A percentile compares a stretch with the other conserved stretches of the same genome.
Conservation (phyloP, 495 filamentous ascomycete species). For the Tetracladium marchalianum region DNA sequence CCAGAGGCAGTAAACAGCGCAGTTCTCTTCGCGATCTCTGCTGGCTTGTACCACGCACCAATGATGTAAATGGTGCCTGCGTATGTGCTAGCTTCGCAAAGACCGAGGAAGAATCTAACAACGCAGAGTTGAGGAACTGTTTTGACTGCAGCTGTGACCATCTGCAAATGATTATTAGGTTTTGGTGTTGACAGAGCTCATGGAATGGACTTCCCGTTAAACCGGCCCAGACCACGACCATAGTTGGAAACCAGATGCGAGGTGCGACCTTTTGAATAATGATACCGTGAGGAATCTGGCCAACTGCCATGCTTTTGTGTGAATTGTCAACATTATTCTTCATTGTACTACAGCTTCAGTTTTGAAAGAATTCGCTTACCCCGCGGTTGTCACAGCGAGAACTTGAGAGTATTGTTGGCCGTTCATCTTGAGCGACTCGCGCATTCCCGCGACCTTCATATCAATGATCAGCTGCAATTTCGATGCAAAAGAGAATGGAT, state of each 20-base stretch:
- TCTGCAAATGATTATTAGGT: conserved; percentile 11
- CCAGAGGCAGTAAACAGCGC: conserved; percentile 46
- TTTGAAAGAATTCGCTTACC: conserved; percentile 7
- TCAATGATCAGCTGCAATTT: too few species aligned
- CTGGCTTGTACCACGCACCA: conserved; percentile 56
- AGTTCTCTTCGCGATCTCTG: conserved; percentile 53
- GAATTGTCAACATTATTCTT: conserved; percentile 23
- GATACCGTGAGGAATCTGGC: conserved; percentile 51
- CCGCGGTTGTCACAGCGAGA: conserved; percentile 33
- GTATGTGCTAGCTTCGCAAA: conserved; percentile 50
- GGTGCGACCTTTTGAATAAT: conserved; percentile 49
- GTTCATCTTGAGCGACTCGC: conserved; percentile 45
- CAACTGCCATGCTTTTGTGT: conserved; percentile 45
- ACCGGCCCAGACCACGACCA: conserved; percentile 50
- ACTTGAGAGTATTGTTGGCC: conserved; percentile 50
- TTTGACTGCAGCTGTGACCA: conserved; percentile 43
- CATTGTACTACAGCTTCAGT: conserved; percentile 5
- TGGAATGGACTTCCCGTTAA: conserved; percentile 27
- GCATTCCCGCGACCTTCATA: conserved; percentile 46
- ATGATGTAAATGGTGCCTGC: conserved; percentile 57
- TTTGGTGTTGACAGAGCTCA: too few species aligned
- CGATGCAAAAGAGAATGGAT: too few species aligned
- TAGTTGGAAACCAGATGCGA: conserved; percentile 48
- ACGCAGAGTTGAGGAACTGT: conserved; percentile 47
- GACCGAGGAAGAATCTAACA: conserved; percentile 60